These are phyloP conservation scores for Sclerospora graminicola DNA, from an alignment of 352 stramenopile species.

Conservation along the genomic window DNA sequence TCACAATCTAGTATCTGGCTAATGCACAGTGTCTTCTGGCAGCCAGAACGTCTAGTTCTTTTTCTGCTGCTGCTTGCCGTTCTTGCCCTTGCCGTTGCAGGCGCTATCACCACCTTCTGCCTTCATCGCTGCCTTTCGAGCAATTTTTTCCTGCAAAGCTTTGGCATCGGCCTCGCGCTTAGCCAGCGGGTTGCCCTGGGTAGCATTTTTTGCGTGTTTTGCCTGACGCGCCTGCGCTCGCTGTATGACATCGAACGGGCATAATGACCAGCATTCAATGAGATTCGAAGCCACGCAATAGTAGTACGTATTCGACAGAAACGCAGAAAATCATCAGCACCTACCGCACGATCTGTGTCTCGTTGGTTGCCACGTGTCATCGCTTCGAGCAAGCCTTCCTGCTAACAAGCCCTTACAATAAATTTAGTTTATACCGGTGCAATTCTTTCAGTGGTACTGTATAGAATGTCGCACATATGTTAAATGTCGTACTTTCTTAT, in stretches of 20 bases:
- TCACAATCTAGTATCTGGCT: no score
- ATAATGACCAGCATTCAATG: not conserved
- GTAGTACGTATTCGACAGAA: no score
- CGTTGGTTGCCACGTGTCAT: constrained; percentile 82
- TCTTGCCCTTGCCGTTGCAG: constrained; percentile 26
- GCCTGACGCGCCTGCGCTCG: constrained; percentile 60
- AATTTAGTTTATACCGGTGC: no score
- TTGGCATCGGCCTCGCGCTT: constrained; percentile 64
- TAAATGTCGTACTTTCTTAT: no score
- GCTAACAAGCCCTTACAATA: no score
- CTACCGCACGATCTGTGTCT: constrained; percentile 59
- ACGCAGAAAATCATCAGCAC: constrained; percentile 2
- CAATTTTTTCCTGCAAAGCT: constrained; percentile 77
- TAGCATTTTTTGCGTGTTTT: constrained; percentile 28
- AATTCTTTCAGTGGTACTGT: no score
- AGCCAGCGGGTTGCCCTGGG: constrained; percentile 45
- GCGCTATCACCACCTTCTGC: constrained; percentile 27
- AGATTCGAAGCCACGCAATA: not conserved
- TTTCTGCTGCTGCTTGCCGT: constrained; percentile 19
- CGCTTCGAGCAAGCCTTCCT: not conserved
- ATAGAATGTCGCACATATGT: no score
- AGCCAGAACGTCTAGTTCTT: constrained; percentile 25
- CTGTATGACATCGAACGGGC: constrained; percentile 17
- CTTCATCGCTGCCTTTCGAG: constrained; percentile 58
- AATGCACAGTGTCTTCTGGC: no score